Conservation (phyloP, 2,329 filamentous ascomycete genomes). For the Cercospora sp. region DNA sequence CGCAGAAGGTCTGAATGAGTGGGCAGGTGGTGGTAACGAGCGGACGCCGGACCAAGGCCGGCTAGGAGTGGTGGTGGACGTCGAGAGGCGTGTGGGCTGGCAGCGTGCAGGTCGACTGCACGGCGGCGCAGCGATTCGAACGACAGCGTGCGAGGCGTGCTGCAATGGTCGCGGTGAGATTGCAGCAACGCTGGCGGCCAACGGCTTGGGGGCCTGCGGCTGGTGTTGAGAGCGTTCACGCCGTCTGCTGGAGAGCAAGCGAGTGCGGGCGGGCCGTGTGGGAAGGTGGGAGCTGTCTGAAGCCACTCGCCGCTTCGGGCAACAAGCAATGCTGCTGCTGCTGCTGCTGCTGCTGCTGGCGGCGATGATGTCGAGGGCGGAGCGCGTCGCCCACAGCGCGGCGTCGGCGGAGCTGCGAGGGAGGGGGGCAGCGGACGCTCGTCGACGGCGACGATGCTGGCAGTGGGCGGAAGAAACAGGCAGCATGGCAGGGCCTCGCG, state of each 20-base stretch:
- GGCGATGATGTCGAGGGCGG: neutral
- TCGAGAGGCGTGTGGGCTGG: neutral
- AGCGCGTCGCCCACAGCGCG: neutral
- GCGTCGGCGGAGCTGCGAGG: neutral
- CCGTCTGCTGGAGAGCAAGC: conserved; percentile 1
- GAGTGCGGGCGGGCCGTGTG: conserved; percentile 5
- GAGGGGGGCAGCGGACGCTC: neutral
- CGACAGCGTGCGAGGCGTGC: neutral
- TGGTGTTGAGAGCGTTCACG: conserved; percentile 3
- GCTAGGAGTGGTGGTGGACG: conserved; percentile 16
- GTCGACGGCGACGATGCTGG: neutral
- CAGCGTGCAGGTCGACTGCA: conserved; percentile 10
- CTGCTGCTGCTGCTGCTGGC: neutral
- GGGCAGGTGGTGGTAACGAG: conserved; percentile 30
- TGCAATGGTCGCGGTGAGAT: conserved; percentile 9
- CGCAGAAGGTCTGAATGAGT: conserved; percentile 29
- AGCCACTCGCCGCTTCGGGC: neutral
- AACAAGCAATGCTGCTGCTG: neutral
- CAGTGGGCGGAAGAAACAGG: neutral
- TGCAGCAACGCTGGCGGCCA: conserved; percentile 17
- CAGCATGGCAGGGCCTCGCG: neutral
- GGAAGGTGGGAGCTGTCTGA: neutral
- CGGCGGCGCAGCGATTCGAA: neutral
- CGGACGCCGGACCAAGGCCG: conserved; percentile 37
- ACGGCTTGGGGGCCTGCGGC: conserved; percentile 13